Evolutionary conservation across 176 grass and related monocot species (phyloP).

Genomic region (Oryza coarctata): DNA sequence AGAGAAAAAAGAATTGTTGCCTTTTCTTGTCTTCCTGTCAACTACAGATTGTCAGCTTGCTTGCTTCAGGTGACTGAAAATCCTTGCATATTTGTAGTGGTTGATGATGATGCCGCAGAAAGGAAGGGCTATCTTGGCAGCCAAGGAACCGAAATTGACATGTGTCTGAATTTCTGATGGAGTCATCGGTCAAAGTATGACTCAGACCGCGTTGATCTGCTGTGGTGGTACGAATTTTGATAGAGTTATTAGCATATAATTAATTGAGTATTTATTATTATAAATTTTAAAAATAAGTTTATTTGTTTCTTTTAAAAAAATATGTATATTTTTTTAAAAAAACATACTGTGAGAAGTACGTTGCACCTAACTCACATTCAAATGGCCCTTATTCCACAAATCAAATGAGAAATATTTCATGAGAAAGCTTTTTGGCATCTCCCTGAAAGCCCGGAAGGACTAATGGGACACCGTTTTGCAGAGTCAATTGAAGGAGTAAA

Average conservation of each 20-base stretch:
- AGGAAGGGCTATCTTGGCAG: constrained; percentile 20
- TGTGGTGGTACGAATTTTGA: too few species aligned
- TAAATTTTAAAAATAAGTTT: too few species aligned
- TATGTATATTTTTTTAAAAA: too few species aligned
- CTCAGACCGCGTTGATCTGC: too few species aligned
- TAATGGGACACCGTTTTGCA: background rate
- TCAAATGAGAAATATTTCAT: background rate
- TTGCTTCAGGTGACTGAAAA: background rate
- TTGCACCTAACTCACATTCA: too few species aligned
- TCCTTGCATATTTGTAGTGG: background rate
- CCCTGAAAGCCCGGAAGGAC: background rate
- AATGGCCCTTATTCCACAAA: background rate
- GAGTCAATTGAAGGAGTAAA: background rate
- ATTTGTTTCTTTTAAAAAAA: too few species aligned
- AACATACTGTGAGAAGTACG: too few species aligned
- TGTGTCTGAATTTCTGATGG: background rate
- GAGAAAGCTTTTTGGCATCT: background rate
- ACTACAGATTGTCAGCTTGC: background rate
- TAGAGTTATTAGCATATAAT: too few species aligned
- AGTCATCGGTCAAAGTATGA: background rate
- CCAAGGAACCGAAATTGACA: constrained; percentile 19
- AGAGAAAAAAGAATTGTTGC: background rate
- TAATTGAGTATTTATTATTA: too few species aligned
- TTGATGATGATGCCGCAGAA: background rate
- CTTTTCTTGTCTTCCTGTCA: background rate